Base-by-base conservation (phyloP, 2,329 filamentous ascomycete species). In the Alternaria brassicicola region DNA sequence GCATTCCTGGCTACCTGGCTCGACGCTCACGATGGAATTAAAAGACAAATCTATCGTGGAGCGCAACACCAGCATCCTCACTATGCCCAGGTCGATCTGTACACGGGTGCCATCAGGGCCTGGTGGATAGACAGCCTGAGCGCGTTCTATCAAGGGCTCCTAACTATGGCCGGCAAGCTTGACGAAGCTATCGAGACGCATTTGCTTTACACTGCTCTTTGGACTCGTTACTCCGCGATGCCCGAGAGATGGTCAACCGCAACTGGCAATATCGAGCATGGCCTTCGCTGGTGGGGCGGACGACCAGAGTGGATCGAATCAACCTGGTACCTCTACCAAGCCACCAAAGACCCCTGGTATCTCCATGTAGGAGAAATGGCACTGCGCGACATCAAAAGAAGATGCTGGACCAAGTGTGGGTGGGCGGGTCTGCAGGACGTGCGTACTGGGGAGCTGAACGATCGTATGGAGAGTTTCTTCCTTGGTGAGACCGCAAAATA, bases 391-490 rank as follows among this genome's bases (percentile, higher is more conserved):
- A 93, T 99, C 70, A 89, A 90, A 69, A 85, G 91, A 47, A 86
- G 94, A 52, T 99, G 95, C 78, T 93, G 92, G 87, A 92, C 93
- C 0, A 85, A 86, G 61, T 99, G 95, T 70, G 95, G 95, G 38
- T 98, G 94, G 93, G 91, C 94, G 13, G 94, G 94, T 0, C 83
- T 98, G 38, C 78, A 81, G 28, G 82, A 84, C 60, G 81, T 84
- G 19, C 75, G 78, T 7, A 81, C 74, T n/a, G 94, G 94, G 3
- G 92, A 97, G 78, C 87, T 92, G 77, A 91, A 87, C 67, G 93
- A 99, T 75, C 89, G 95, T 31, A 98, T 98, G 95, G 95, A 99
- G 78, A 98, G 94, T 75, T 99, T 98, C 83, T 98, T 98, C 72
- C 84, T 99, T 1, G 94, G 95, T 13, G 95, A 99, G 78, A 99